Evolutionary conservation across 1,284 basidiomycete genomes (phyloP), one percentile per base, ranked within the genome.

Genomic region (Apiotrichum akiyoshidainum): DNA sequence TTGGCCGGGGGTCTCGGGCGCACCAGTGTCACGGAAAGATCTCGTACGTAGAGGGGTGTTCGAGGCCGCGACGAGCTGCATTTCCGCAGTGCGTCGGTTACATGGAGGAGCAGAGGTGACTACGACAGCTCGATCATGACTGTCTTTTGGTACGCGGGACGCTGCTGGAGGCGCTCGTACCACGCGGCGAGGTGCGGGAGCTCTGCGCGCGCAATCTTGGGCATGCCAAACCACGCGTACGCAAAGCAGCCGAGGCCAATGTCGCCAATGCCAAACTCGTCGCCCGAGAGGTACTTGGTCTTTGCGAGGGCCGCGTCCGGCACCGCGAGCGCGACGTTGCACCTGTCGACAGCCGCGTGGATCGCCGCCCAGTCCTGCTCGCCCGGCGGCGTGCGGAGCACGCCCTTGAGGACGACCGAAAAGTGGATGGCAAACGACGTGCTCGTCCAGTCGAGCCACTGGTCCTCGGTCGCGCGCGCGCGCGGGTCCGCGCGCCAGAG

Each of bases 361-460:
- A 61, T 61, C 17, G 16, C 9, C 35, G 16, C 33, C 54, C 26
- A 37, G 54, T 58, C 42, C 22, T 46, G 57, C 46, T 61, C 17
- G 33, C 33, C 54, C 35, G 48, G 34, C 14, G 48, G 44, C n/a
- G 42, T 52, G 31, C 60, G 57, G 17, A 61, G 34, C 5, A 58
- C 21, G 14, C 50, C 50, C 54, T 46, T 54, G 54, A 61, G 54
- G n/a, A 55, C 42, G 10, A 19, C 8, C 9, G 21, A 12, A 33
- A 54, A 46, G 5, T 33, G 39, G 8, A 47, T 46, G 8, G 21
- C 37, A 14, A 57, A 40, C 5, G 48, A 42, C 12, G 46, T 22
- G 5, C 37, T 7, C n/a, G 34, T 35, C 60, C 60, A 61, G 57
- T 61, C 60, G 50, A 58, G 53, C 60, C 60, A 61, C 22, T 55